Evolutionary conservation across 225 moss, liverwort and hornwort genomes (phyloP), one percentile per base, ranked within the genome.

Genomic region (Antitrichia curtipendula): DNA sequence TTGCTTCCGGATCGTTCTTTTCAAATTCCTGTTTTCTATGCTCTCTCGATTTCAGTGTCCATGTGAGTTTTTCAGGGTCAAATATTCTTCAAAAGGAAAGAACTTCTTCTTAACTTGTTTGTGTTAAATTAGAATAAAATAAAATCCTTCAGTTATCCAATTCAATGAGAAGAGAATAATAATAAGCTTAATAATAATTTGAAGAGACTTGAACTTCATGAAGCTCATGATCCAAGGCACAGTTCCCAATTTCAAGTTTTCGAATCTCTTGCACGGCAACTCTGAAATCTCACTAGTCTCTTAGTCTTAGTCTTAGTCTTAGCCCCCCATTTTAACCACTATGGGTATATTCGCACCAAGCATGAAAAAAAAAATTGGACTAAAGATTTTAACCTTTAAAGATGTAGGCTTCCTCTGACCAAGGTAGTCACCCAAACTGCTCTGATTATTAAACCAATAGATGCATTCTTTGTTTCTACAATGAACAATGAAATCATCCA

Each of bases 391-490:
- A 45, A 28, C 23, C 36, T 8, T 5, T 10, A 9, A 17, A 62
- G 9, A 34, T 0, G 0, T 1, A n/a, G 3, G 5, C 9, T 34
- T 6, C 5, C 5, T 18, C 34, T 18, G 9, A 18, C 12, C 32
- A 68, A 68, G 4, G 38, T 22, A 38, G 38, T 22, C 68, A 68
- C 38, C 22, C 12, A 66, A 66, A n/a, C 1, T n/a, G 0, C 21
- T 66, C 0, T 3, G 3, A n/a, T 22, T 68, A 68, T 38, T 11
- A 7, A 2, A 22, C 7, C 6, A n/a, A 22, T 38, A 22, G 7
- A 12, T 68, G 38, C 13, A 22, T 22, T 38, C 22, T 38, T 66
- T 68, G 22, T 22, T 68, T 68, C 7, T 38, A 22, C 4, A 5
- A 4, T 68, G n/a, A n/a, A 66, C 6, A 66, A 6, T 66, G n/a